phyloP scores from a whole-genome alignment of 2,329 filamentous ascomycete species.

The Beauveria varroae region DNA sequence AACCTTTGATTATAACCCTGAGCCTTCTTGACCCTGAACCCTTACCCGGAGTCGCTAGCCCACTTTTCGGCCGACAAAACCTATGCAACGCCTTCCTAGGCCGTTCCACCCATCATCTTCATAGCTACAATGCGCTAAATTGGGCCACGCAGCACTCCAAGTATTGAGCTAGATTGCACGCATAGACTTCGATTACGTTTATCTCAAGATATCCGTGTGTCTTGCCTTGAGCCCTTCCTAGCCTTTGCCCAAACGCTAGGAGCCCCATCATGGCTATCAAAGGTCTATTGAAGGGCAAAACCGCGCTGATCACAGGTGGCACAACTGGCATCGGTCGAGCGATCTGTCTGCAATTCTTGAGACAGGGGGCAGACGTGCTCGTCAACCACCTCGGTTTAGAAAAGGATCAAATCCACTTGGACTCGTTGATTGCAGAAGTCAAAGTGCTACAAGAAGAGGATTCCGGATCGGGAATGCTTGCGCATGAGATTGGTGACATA shows the following conservation, averaged over 20 bases:
- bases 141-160: too few species aligned
- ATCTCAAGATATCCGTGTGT: background rate
- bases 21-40: too few species aligned
- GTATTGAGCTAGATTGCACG: too few species aligned
- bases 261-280: constrained; percentile 33
- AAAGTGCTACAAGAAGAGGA: constrained; percentile 30
- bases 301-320: constrained; percentile 79
- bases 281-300: constrained; percentile 62
- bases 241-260: background rate
- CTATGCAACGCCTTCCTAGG: too few species aligned
- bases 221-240: background rate
- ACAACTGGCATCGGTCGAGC: constrained; percentile 82
- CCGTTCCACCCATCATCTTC: too few species aligned
- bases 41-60: too few species aligned
- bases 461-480: background rate
- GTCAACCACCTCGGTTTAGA: constrained; percentile 68
- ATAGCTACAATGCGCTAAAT: too few species aligned
- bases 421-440: constrained; percentile 46
- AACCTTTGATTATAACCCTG: too few species aligned
- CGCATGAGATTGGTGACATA: constrained; percentile 70
- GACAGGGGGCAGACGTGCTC: constrained; percentile 69
- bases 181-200: background rate
- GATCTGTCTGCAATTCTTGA: constrained; percentile 71
- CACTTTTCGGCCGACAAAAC: too few species aligned
- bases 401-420: constrained; percentile 43